A percentile compares a stretch with the other conserved stretches of the same genome.
phyloP scores from a whole-genome alignment of 2,329 filamentous ascomycete species.

The Thyridium curvatum region DNA sequence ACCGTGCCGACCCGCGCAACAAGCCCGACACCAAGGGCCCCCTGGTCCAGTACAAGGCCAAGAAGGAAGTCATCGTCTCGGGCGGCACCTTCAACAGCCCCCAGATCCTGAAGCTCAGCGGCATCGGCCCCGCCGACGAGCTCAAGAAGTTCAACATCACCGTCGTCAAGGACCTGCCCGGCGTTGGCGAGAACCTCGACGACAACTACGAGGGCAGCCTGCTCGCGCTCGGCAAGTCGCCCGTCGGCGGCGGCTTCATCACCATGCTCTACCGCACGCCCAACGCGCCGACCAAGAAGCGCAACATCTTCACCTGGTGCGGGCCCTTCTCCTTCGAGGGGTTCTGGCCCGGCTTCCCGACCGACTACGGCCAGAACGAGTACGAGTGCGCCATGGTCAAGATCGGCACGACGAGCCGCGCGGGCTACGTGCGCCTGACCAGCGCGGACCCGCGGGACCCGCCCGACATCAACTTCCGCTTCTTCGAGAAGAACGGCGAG shows the following conservation, averaged over 20 bases:
- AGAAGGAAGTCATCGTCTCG: slow-evolving; percentile 20
- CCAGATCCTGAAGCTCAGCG: slow-evolving; percentile 46
- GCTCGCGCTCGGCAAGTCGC: slow-evolving; percentile 6
- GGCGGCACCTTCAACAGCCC: slow-evolving; percentile 44
- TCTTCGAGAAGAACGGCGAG: slow-evolving; percentile 30
- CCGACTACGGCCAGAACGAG: slow-evolving; percentile 10
- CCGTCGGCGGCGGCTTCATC: slow-evolving; percentile 9
- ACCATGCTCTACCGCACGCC: slow-evolving; percentile 10
- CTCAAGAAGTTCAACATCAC: slow-evolving; percentile 36
- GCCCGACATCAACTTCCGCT: slow-evolving; percentile 53
- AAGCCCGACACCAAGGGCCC: slow-evolving; percentile 14
- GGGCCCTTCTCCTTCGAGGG: slow-evolving; percentile 12
- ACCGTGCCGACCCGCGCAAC: slow-evolving; percentile 34
- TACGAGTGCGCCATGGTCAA: slow-evolving; percentile 38
- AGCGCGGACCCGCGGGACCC: slow-evolving; percentile 53
- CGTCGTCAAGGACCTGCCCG: slow-evolving; percentile 36
- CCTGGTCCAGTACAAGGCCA: slow-evolving; percentile 8
- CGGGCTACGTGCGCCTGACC: slow-evolving; percentile 48
- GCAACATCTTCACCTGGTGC: slow-evolving; percentile 12
- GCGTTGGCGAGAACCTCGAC: slow-evolving; percentile 44
- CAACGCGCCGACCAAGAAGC: slow-evolving; percentile 9
- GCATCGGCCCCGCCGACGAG: slow-evolving; percentile 35
- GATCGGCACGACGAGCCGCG: slow-evolving; percentile 49
- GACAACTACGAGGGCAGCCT: slow-evolving; percentile 30
- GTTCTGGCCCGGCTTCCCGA: slow-evolving; percentile 13